Evolutionary conservation across 495 filamentous ascomycete genomes (phyloP).

Genomic region (Hypoxylon rickii): DNA sequence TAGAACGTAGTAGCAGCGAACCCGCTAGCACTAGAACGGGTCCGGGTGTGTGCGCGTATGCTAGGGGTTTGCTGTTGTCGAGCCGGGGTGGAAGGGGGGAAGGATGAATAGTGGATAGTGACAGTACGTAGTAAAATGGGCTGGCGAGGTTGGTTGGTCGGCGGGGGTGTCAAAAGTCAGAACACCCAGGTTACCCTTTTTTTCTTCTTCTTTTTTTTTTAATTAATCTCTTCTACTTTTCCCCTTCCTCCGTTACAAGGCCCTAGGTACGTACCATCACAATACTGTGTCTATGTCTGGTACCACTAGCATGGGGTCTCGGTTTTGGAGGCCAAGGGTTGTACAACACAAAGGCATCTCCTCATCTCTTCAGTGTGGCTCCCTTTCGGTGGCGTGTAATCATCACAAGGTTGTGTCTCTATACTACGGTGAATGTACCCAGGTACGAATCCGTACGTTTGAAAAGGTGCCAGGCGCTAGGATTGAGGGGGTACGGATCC

Average conservation of each 20-base stretch:
- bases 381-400: slow-evolving; percentile 40
- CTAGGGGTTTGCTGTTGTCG: slow-evolving; percentile 38
- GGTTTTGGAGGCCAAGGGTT: slow-evolving; percentile 32
- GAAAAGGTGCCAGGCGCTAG: too few relatives aligned
- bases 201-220: background rate
- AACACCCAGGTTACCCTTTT: slow-evolving; percentile 1
- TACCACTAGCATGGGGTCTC: slow-evolving; percentile 29
- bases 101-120: slow-evolving; percentile 36
- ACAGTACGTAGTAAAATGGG: slow-evolving; percentile 19
- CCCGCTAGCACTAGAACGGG: slow-evolving; percentile 33
- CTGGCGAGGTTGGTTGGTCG: slow-evolving; percentile 32
- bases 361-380: slow-evolving; percentile 38
- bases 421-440: background rate
- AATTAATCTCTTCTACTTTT: background rate
- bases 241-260: slow-evolving; percentile 13
- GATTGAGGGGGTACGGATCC: background rate
- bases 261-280: slow-evolving; percentile 10
- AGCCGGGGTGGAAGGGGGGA: slow-evolving; percentile 36
- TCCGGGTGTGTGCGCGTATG: slow-evolving; percentile 35
- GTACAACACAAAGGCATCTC: slow-evolving; percentile 36
- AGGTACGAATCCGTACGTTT: too few relatives aligned
- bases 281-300: slow-evolving; percentile 4
- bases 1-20: slow-evolving; percentile 34
- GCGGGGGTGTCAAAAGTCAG: slow-evolving; percentile 11
- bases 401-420: slow-evolving; percentile 32